phyloP scores from a whole-genome alignment of 257 asterid genomes.

The Penstemon davidsonii region DNA sequence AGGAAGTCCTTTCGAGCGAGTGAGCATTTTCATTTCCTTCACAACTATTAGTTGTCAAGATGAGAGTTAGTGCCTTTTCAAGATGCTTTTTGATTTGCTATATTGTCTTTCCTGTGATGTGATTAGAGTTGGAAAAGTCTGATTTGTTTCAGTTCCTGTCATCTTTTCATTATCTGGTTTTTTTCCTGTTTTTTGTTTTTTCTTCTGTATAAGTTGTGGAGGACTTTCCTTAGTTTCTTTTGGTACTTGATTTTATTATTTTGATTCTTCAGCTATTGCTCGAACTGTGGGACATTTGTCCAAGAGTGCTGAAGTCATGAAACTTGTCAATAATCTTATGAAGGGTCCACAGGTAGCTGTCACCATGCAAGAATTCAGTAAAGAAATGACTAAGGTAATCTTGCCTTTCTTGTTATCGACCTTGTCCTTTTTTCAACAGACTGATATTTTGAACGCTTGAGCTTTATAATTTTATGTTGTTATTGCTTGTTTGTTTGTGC shows the following conservation, averaged over 20 bases:
- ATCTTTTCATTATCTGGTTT: background rate
- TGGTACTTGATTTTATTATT: background rate
- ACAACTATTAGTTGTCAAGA: background rate
- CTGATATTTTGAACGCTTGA: constrained; percentile 9
- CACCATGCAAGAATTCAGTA: constrained; percentile 91
- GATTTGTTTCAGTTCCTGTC: too few relatives aligned
- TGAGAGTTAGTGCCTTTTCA: background rate
- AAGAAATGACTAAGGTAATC: constrained; percentile 92
- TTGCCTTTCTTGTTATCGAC: constrained; percentile 1
- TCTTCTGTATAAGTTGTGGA: background rate
- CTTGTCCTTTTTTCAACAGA: background rate
- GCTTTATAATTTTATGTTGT: background rate
- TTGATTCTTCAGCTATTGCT: constrained; percentile 66
- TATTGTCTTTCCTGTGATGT: too few relatives aligned
- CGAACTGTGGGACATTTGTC: constrained; percentile 94
- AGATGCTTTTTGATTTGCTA: background rate
- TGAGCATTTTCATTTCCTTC: background rate
- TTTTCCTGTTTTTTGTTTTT: background rate
- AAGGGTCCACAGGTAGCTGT: constrained; percentile 89
- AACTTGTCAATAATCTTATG: constrained; percentile 91
- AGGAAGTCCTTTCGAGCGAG: constrained; percentile 5
- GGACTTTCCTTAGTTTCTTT: too few relatives aligned
- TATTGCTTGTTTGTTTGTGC: constrained; percentile 16
- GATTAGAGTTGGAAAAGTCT: too few relatives aligned
- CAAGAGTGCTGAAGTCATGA: constrained; percentile 98